Evolutionary conservation across 2,329 filamentous ascomycete genomes (phyloP), one percentile per base, ranked within the genome.

Genomic region (Thielaviopsis euricoi): DNA sequence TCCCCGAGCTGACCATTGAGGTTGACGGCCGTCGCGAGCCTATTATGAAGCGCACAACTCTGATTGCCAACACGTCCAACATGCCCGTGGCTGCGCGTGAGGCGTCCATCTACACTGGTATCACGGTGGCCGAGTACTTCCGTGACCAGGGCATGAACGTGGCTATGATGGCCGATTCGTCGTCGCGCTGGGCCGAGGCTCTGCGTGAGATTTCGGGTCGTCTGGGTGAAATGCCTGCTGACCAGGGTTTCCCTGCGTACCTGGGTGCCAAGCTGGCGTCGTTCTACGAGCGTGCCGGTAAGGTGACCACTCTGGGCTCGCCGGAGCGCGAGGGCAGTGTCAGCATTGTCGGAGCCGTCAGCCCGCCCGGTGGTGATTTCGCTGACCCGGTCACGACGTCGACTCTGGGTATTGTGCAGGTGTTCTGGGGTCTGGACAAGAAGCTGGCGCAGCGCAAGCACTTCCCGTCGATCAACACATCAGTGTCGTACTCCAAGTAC

Each of bases 371-470:
- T 76, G 93, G 93, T 81, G 93, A 98, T 77, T 98, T 97, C 78
- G 96, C 93, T 52, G 93, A 98, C 74, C 93, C 93, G 21, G 93
- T 98, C 67, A 98, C 93, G 15, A 88, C 82, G 61, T 86, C 87
- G 64, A 98, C 93, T 21, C 83, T 98, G 53, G 82, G 87, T 81
- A 98, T 98, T 68, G 93, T 98, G 67, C 93, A 98, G 71, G 93
- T 98, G 65, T 98, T 98, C 77, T 98, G 93, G 93, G 93, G 93
- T 79, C 81, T 97, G 55, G 93, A 98, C 79, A 97, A 98, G 85
- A 97, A 97, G 78, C 85, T 98, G 61, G 93, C 93, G 22, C 93
- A 97, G 75, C 85, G 93, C 67, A 98, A 98, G 76, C 93, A 98
- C 74, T 98, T 98, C 79, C 93, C 93, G 6, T 96, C 90, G 33